Evolutionary conservation across 345 rosid species (phyloP).

Genomic region (Ceriops tagal): DNA sequence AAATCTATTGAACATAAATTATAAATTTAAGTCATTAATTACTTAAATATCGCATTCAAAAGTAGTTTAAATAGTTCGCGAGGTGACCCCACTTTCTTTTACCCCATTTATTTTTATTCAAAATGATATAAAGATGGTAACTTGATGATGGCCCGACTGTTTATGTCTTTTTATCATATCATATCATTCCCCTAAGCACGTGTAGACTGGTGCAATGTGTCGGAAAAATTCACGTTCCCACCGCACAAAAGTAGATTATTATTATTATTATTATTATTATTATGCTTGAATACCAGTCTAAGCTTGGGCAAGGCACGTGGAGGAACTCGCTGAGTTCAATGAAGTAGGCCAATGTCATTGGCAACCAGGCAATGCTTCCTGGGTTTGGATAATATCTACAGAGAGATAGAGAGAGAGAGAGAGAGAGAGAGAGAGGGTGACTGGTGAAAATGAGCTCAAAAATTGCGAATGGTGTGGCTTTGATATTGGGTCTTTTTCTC

Average conservation of each 20-base stretch:
- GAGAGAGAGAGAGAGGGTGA: background rate
- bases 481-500: constrained; percentile 1
- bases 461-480: background rate
- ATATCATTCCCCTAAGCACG: constrained; percentile 1
- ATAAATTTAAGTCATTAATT: too few relatives aligned
- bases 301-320: constrained; percentile 24
- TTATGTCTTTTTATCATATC: background rate
- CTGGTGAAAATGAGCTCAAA: background rate
- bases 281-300: background rate
- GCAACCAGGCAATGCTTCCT: constrained; percentile 22
- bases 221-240: background rate
- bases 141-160: background rate
- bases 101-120: too few relatives aligned
- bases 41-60: too few relatives aligned
- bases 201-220: background rate
- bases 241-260: background rate
- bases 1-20: too few relatives aligned
- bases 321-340: constrained; percentile 17
- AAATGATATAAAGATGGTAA: background rate
- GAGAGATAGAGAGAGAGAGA: too few relatives aligned
- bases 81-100: too few relatives aligned
- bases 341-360: constrained; percentile 25
- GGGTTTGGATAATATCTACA: background rate
- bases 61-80: too few relatives aligned
- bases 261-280: too few relatives aligned